Evolutionary conservation across 1,139 yeast genomes (phyloP).

Genomic region (Suhomyces atakaporum): DNA sequence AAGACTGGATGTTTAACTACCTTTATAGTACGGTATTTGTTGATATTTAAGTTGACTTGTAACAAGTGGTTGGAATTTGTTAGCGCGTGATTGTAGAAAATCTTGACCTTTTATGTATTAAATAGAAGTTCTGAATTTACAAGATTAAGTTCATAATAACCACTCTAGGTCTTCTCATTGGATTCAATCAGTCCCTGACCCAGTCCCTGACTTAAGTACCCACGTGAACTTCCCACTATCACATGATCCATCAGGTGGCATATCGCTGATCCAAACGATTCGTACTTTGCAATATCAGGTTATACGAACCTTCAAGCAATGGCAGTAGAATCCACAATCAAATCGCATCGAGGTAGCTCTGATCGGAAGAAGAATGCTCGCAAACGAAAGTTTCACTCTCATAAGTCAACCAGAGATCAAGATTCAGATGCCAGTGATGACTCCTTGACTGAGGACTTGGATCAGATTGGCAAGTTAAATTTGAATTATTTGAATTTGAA

Average conservation of each 20-base stretch:
- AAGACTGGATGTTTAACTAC: too few species aligned
- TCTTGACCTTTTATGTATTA: too few species aligned
- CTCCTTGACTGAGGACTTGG: constrained; percentile 45
- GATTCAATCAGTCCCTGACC: too few species aligned
- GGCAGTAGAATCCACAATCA: background rate
- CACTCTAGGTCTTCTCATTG: too few species aligned
- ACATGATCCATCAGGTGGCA: constrained; percentile 1
- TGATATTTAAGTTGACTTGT: too few species aligned
- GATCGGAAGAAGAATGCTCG: constrained; percentile 2
- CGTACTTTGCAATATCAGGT: background rate
- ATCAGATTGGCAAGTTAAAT: constrained; percentile 46
- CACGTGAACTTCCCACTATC: constrained; percentile 1
- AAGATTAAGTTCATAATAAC: too few species aligned
- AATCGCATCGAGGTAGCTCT: background rate
- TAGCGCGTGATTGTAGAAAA: too few species aligned
- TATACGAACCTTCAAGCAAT: too few species aligned
- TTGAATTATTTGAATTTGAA: constrained; percentile 21
- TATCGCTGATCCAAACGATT: background rate
- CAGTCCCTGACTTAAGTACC: too few species aligned
- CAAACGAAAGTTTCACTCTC: constrained; percentile 3
- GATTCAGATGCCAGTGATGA: constrained; percentile 27
- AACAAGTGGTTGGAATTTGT: too few species aligned
- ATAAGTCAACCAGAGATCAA: background rate
- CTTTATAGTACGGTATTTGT: too few species aligned
- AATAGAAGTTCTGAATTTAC: too few species aligned